Evolutionary conservation across 2,329 filamentous ascomycete genomes (phyloP), one percentile per base, ranked within the genome.

Genomic region (Aspergillus niger): DNA sequence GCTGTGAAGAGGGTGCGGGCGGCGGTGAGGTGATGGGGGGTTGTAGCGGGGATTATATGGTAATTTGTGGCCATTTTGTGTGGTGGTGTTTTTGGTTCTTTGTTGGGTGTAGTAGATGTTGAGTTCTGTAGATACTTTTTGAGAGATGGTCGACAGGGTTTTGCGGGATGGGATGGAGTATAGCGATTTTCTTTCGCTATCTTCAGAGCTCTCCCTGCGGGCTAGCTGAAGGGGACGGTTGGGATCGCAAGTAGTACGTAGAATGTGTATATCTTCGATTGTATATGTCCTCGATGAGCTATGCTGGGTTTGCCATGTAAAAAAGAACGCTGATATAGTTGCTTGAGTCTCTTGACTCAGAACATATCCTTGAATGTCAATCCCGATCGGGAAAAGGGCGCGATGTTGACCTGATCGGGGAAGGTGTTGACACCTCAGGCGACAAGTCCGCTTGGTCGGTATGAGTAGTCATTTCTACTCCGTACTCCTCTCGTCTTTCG

Each of bases 1-100:
- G 74, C 69, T 13, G 68, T 74, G 65, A 83, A 80, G 32, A 83
- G 70, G 66, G 76, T 57, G 57, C 74, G 65, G 70, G 83, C 76
- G 17, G 71, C 72, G 22, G 69, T 55, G 24, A 80, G 67, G 59
- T 86, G 83, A 43, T 71, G 56, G 22, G 77, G 70, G 22, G 78
- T 79, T 24, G 66, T 63, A 5, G 81, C 82, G 10, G 69, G 67
- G 24, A 62, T 62, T 57, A 82, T 78, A 13, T 57, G 67, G 62
- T 69, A 65, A 26, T 41, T 22, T 20, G 28, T 8, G 38, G 24
- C 10, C 32, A 36, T 36, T 36, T 36, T 36, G 20, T 20, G 26
- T 54, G 10, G 52, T 5, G 24, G 50, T 62, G 26, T 15, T 26
- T 20, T 36, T 5, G 15, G n/a, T 44, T 44, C 22, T 43, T 5